Percentiles rank a stretch among this genome's conserved stretches.
Conservation (phyloP, 495 filamentous ascomycete species). For the Penicillium maclennaniae region DNA sequence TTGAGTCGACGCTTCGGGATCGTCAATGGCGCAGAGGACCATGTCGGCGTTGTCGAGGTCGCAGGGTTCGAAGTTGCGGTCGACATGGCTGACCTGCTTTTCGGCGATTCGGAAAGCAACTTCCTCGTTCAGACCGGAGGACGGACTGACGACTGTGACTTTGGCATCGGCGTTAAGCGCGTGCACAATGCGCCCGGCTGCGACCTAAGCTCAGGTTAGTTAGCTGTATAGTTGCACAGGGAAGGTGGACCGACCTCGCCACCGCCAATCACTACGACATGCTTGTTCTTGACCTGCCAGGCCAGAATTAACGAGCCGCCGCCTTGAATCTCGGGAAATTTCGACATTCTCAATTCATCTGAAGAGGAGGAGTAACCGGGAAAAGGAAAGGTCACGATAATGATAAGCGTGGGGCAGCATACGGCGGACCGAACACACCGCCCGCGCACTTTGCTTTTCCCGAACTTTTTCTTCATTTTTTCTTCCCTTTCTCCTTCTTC, state of each 20-base stretch:
- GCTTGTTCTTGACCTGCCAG: constrained; percentile 85
- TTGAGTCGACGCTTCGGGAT: constrained; percentile 75
- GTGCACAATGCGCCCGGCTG: constrained; percentile 87
- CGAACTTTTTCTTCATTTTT: constrained; percentile 11
- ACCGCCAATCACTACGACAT: constrained; percentile 83
- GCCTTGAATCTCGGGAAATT: constrained; percentile 77
- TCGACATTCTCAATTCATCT: constrained; percentile 31
- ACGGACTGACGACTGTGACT: constrained; percentile 78
- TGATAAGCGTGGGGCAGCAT: constrained; percentile 15
- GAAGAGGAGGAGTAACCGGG: too few relatives aligned
- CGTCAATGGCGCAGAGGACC: constrained; percentile 90
- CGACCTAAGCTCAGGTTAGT: constrained; percentile 57
- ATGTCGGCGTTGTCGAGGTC: constrained; percentile 79
- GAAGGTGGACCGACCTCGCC: constrained; percentile 66
- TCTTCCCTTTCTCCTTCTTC: constrained; percentile 11
- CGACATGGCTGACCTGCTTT: constrained; percentile 69
- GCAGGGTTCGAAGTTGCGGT: constrained; percentile 74
- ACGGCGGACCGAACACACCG: constrained; percentile 19
- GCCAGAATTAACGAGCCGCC: constrained; percentile 91
- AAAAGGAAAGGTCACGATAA: not conserved
- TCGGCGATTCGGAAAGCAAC: constrained; percentile 74
- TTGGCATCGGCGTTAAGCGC: constrained; percentile 91
- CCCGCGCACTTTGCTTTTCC: constrained; percentile 9
- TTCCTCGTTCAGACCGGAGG: constrained; percentile 78
- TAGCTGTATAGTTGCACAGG: not conserved